Evolutionary conservation across 768 basidiomycete genomes (phyloP).

Genomic region (Lactifluus echinatus): DNA sequence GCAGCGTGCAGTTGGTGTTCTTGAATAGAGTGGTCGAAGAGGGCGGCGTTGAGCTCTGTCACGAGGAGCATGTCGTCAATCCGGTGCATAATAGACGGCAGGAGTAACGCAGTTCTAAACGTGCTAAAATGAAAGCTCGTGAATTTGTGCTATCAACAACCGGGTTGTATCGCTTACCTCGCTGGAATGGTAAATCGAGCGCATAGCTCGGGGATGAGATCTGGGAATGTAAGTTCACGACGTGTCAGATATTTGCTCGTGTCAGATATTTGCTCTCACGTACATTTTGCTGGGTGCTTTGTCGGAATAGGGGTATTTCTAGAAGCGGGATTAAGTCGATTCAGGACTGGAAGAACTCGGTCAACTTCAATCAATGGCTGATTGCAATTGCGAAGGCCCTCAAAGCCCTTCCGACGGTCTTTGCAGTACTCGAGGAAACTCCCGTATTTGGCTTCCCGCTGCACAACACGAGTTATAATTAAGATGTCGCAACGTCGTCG

Average conservation of each 20-base stretch:
- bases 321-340: constrained; percentile 51
- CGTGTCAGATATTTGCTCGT: neutral
- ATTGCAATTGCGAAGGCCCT: constrained; percentile 47
- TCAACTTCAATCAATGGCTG: constrained; percentile 71
- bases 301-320: constrained; percentile 31
- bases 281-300: constrained; percentile 53
- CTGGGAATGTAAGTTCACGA: constrained; percentile 6
- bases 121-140: constrained; percentile 35
- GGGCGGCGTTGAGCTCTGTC: constrained; percentile 65
- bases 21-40: constrained; percentile 54
- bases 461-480: constrained; percentile 6
- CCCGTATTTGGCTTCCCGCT: constrained; percentile 55
- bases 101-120: constrained; percentile 54
- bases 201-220: constrained; percentile 57
- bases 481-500: neutral
- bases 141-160: neutral
- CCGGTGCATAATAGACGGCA: constrained; percentile 67
- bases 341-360: constrained; percentile 40
- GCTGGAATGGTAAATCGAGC: constrained; percentile 63
- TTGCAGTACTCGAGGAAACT: constrained; percentile 64
- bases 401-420: constrained; percentile 50
- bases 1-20: constrained; percentile 58
- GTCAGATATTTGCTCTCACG: constrained; percentile 19
- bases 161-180: constrained; percentile 36
- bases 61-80: constrained; percentile 69